These are phyloP conservation scores for Allium sativum DNA, from an alignment of 106 monocot genomes.

Conservation along the genomic window DNA sequence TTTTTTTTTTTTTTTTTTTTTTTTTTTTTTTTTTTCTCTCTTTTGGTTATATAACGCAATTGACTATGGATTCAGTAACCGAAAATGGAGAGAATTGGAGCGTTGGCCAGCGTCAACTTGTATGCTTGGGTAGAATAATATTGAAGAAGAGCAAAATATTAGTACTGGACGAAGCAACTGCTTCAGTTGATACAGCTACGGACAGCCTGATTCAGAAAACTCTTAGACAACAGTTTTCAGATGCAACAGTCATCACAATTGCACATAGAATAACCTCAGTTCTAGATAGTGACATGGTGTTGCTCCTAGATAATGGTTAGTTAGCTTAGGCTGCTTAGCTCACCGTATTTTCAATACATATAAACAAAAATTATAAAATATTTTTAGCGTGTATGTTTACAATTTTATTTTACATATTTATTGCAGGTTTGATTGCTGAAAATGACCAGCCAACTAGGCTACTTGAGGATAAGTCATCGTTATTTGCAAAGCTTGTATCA, in stretches of 20 bases:
- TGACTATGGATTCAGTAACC: slow-evolving; percentile 27
- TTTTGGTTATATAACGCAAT: not conserved
- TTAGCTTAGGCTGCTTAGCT: not conserved
- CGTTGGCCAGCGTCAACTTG: slow-evolving; percentile 78
- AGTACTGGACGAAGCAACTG: slow-evolving; percentile 84
- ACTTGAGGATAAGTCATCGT: slow-evolving; percentile 50
- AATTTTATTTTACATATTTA: slow-evolving; percentile 1
- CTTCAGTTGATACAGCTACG: slow-evolving; percentile 31
- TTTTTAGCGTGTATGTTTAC: not conserved
- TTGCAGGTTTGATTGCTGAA: slow-evolving; percentile 50
- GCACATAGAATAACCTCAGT: slow-evolving; percentile 92
- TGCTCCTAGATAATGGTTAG: slow-evolving; percentile 81
- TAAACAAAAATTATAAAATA: too few relatives aligned
- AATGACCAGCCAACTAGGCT: slow-evolving; percentile 43
- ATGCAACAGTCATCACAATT: slow-evolving; percentile 70
- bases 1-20: not conserved
- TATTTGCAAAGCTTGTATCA: slow-evolving; percentile 67
- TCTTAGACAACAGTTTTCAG: slow-evolving; percentile 26
- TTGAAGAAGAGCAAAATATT: slow-evolving; percentile 72
- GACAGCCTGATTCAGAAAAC: slow-evolving; percentile 36
- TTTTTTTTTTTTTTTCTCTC: not conserved
- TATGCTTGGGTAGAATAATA: slow-evolving; percentile 66
- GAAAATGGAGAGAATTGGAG: slow-evolving; percentile 98
- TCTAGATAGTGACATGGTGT: slow-evolving; percentile 74
- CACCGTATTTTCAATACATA: too few relatives aligned